These are phyloP conservation scores for Ophiostoma perfectum DNA, from an alignment of 2,329 filamentous ascomycete species.

Conservation along the genomic window DNA sequence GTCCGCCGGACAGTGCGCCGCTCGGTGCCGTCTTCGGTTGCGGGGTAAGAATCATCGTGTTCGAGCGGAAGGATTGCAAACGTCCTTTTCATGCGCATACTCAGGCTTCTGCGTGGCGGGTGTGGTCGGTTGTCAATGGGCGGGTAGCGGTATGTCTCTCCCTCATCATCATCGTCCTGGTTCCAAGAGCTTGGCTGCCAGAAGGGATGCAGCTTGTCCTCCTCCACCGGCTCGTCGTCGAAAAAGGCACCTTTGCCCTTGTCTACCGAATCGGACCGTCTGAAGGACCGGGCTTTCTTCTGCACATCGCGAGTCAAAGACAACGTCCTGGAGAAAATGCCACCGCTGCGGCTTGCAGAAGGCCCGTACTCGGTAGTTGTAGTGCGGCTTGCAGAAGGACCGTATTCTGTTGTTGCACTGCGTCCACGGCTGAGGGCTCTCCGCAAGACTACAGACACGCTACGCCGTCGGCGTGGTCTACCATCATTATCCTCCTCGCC, in stretches of 20 bases:
- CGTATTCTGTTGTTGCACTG: conserved; percentile 35
- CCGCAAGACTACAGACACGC: conserved; percentile 46
- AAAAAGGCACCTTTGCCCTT: conserved; percentile 32
- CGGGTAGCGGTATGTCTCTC: conserved; percentile 44
- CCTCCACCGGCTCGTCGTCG: conserved; percentile 46
- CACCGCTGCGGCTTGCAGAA: conserved; percentile 36
- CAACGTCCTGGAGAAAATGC: conserved; percentile 47
- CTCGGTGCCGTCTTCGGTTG: conserved; percentile 36
- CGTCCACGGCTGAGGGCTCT: conserved; percentile 40
- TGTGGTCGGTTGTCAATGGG: conserved; percentile 45
- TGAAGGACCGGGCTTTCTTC: not conserved
- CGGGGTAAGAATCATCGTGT: conserved; percentile 33
- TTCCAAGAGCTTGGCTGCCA: conserved; percentile 53
- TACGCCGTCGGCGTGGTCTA: conserved; percentile 35
- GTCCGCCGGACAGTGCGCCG: conserved; percentile 55
- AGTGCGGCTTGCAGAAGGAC: conserved; percentile 35
- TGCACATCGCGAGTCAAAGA: conserved; percentile 41
- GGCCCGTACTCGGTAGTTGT: conserved; percentile 37
- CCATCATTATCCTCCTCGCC: conserved; percentile 36
- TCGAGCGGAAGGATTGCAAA: conserved; percentile 56
- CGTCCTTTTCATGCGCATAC: conserved; percentile 50
- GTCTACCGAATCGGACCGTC: conserved; percentile 21
- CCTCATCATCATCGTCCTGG: conserved; percentile 34
- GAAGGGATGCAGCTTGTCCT: conserved; percentile 53
- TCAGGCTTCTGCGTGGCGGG: conserved; percentile 45